These are phyloP conservation scores for Neocatenulostroma microsporum DNA, from an alignment of 2,329 filamentous ascomycete genomes.

Conservation along the genomic window DNA sequence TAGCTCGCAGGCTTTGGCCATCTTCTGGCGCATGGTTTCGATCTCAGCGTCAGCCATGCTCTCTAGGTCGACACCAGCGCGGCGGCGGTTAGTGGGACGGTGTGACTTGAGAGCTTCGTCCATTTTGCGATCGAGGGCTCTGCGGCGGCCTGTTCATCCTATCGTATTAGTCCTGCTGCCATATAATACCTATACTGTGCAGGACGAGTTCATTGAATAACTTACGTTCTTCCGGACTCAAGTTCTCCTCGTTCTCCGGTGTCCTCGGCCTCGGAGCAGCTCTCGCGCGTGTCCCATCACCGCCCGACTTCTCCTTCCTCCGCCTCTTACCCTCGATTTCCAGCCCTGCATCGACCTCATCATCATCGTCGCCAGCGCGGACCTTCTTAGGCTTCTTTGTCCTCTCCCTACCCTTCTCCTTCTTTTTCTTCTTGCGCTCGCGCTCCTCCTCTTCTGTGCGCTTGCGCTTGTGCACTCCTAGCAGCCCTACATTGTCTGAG, in stretches of 20 bases:
- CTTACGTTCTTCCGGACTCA: constrained; percentile 76
- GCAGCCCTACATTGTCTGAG: constrained; percentile 52
- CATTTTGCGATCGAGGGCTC: constrained; percentile 78
- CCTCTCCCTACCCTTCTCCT: constrained; percentile 49
- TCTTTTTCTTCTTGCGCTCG: constrained; percentile 61
- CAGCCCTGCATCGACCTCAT: constrained; percentile 46
- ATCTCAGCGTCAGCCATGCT: constrained; percentile 86
- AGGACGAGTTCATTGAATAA: constrained; percentile 18
- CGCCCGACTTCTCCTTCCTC: constrained; percentile 41
- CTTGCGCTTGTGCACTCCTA: constrained; percentile 58
- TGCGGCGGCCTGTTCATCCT: constrained; percentile 53
- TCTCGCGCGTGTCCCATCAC: constrained; percentile 41
- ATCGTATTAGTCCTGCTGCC: constrained; percentile 15
- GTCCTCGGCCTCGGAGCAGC: constrained; percentile 37
- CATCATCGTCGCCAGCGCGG: constrained; percentile 41
- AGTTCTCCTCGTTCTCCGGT: constrained; percentile 64
- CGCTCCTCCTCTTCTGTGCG: constrained; percentile 55
- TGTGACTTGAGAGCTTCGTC: constrained; percentile 82
- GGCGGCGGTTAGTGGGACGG: constrained; percentile 64
- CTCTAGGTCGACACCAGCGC: constrained; percentile 80
- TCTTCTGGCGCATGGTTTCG: constrained; percentile 74
- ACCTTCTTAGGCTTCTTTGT: constrained; percentile 48
- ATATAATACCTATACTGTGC: neutral
- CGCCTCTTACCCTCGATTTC: constrained; percentile 48
- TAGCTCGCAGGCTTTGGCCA: constrained; percentile 81